Base-by-base conservation (phyloP, 140 eudicot genomes). In the Ambrosia hybrid region DNA sequence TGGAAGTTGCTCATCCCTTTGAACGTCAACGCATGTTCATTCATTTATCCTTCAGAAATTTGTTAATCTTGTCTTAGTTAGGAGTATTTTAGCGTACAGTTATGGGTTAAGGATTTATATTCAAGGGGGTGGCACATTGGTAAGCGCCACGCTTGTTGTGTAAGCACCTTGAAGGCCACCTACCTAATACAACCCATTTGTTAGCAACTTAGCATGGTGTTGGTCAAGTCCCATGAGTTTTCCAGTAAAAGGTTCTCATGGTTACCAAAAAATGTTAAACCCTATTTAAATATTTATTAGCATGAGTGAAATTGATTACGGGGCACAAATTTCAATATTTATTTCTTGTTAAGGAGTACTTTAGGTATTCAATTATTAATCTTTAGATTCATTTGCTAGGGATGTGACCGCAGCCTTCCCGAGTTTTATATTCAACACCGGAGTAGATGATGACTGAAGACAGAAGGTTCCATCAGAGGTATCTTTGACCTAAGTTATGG, bases 371-470 rank as follows among this genome's bases (percentile, higher is more conserved):
- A 5, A 7, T 21, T 9, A 26, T 0, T 74, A 51, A 68, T 46
- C 43, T 71, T 69, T 39, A 49, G 51, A 3, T 56, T n/a, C n/a
- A 51, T 81, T 61, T 78, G 36, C 39, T 67, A 81, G 85, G 83
- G 85, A 84, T 55, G 80, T 84, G 13, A 81, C 89, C 17, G 74
- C 89, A 0, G 83, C 76, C 73, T 84, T 84, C 77, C 85, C 85
- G 4, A 84, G 89, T 63, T 84, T 84, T 51, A 73, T 84, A 52
- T 84, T 81, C 77, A 84, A 81, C 73, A 81, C 88, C 6, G 76
- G 73, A 51, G 88, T 84, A 58, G 79, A 68, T 26, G 88, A 84
- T 14, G 85, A 77, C 56, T 81, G 81, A 77, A 14, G 30, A 33
- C 65, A 2, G 4, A 49, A 55, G 77, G 16, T 55, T 41, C 37